phyloP scores from a whole-genome alignment of 1,284 basidiomycete species.

The Trametes versicolor region DNA sequence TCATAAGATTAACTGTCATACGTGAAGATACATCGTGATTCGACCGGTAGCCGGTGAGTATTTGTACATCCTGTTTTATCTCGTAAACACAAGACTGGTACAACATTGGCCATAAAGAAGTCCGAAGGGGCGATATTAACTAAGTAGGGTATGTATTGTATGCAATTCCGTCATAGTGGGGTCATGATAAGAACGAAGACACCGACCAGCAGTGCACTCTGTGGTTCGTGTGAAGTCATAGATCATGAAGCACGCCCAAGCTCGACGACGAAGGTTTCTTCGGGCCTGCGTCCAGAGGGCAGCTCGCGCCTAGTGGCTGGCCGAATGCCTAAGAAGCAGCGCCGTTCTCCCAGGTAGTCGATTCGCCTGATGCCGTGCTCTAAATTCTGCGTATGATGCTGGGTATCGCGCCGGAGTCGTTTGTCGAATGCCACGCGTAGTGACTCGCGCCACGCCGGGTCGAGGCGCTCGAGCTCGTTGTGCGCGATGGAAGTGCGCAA shows the following conservation, averaged over 20 bases:
- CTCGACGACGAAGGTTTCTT: slow-evolving; percentile 31
- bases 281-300: slow-evolving; percentile 17
- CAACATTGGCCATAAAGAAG: neutral
- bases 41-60: neutral
- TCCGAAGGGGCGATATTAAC: neutral
- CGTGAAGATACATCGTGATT: neutral
- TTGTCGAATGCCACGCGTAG: slow-evolving; percentile 29
- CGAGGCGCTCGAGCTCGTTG: slow-evolving; percentile 20
- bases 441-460: slow-evolving; percentile 15
- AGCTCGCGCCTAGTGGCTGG: slow-evolving; percentile 15
- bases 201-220: neutral
- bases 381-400: slow-evolving; percentile 25
- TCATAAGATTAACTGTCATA: neutral
- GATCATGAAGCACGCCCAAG: slow-evolving; percentile 14
- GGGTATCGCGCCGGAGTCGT: slow-evolving; percentile 26
- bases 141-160: neutral
- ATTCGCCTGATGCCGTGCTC: slow-evolving; percentile 34
- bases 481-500: slow-evolving; percentile 26
- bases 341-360: slow-evolving; percentile 35
- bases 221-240: neutral
- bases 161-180: neutral
- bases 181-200: neutral
- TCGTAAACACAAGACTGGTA: neutral
- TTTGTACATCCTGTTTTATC: neutral
- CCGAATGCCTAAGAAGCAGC: slow-evolving; percentile 32